phyloP scores from a whole-genome alignment of 164 flowering plant species.

The Buxus sempervirens region DNA sequence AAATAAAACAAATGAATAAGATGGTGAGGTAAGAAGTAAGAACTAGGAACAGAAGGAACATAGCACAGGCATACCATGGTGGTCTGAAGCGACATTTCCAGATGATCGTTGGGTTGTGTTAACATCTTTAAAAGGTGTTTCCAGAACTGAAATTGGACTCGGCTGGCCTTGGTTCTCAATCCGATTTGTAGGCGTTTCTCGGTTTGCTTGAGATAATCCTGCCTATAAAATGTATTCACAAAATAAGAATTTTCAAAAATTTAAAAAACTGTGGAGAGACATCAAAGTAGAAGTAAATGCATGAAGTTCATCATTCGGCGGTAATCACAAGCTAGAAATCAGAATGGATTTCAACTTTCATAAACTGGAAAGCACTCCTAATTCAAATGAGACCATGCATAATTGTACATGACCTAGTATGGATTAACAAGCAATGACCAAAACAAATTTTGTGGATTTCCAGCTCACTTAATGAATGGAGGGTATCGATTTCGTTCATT shows the following conservation, averaged over 20 bases:
- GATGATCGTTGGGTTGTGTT: constrained; percentile 27
- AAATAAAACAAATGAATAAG: neutral
- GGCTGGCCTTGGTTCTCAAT: constrained; percentile 43
- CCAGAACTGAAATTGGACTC: constrained; percentile 46
- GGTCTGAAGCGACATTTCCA: constrained; percentile 28
- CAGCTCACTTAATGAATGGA: no score
- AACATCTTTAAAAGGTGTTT: constrained; percentile 47
- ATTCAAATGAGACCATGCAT: no score
- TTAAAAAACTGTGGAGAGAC: no score
- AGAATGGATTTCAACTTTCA: no score
- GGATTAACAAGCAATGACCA: no score
- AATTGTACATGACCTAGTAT: no score
- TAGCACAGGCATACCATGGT: constrained; percentile 31
- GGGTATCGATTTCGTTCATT: no score
- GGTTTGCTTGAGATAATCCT: constrained; percentile 11
- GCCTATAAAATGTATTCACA: constrained; percentile 11
- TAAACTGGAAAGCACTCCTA: no score
- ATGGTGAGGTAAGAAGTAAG: neutral
- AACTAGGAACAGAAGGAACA: neutral
- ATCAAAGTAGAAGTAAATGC: no score
- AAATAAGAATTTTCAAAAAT: neutral
- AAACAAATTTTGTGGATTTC: no score
- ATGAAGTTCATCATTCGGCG: no score
- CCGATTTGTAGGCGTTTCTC: constrained; percentile 14
- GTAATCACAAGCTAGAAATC: no score